These are phyloP conservation scores for Coniochaeta prunicola DNA, from an alignment of 2,329 filamentous ascomycete genomes.

Conservation along the genomic window DNA sequence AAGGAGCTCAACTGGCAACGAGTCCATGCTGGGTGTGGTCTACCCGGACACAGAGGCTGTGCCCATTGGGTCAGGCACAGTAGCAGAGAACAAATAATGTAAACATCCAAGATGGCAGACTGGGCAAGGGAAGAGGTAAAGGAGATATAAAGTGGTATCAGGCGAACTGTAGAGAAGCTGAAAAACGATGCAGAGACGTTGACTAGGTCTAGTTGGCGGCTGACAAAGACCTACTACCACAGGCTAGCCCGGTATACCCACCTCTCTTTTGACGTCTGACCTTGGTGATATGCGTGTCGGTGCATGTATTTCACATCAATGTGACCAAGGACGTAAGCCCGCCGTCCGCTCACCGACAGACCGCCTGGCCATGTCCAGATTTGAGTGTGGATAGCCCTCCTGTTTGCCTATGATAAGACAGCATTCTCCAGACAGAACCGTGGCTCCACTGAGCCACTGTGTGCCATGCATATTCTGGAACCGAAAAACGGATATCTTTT, in stretches of 20 bases:
- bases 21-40: slow-evolving; percentile 15
- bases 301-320: background rate
- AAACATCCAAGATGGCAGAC: background rate
- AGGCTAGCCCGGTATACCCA: background rate
- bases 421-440: background rate
- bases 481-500: background rate
- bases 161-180: background rate
- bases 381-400: background rate
- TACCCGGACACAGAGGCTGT: background rate
- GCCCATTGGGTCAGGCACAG: background rate
- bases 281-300: background rate
- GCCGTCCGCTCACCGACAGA: background rate
- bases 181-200: background rate
- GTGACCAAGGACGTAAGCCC: background rate
- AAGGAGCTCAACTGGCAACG: slow-evolving; percentile 19
- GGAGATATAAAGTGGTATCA: background rate
- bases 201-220: background rate
- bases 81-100: background rate
- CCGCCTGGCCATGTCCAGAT: background rate
- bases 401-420: background rate
- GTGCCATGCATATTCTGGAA: background rate
- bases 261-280: background rate
- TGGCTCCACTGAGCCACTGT: background rate
- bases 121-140: background rate
- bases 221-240: background rate